These are phyloP conservation scores for Fusarium anguioides DNA, from an alignment of 2,329 filamentous ascomycete genomes.

Conservation along the genomic window DNA sequence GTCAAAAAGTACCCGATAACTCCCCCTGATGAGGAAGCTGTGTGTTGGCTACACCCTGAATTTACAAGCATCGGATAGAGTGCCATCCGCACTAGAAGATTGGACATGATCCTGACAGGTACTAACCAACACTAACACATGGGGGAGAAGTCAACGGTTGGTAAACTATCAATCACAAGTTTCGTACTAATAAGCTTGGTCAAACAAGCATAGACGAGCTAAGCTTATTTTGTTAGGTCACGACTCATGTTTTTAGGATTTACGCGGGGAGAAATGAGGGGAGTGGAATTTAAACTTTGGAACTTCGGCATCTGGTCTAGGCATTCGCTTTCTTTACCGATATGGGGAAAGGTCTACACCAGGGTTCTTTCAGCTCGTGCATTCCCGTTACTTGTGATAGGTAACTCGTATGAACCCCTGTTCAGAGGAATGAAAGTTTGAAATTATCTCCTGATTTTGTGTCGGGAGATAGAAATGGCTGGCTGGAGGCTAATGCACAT, in stretches of 20 bases:
- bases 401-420: not conserved
- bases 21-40: not conserved
- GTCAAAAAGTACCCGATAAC: not conserved
- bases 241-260: not conserved
- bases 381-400: not conserved
- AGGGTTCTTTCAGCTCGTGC: not conserved
- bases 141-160: not conserved
- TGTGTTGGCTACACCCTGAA: not conserved
- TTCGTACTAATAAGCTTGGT: not conserved
- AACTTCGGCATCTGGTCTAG: not conserved
- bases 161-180: not conserved
- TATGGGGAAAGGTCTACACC: not conserved
- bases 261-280: slow-evolving; percentile 3
- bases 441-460: not conserved
- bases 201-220: not conserved
- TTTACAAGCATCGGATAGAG: not conserved
- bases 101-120: too few relatives aligned
- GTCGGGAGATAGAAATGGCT: not conserved
- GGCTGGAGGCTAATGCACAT: not conserved
- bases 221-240: not conserved
- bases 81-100: not conserved
- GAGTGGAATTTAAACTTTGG: not conserved
- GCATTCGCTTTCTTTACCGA: not conserved
- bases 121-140: not conserved
- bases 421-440: not conserved